phyloP scores from a whole-genome alignment of 768 basidiomycete species.

The Calvatia gigantea region DNA sequence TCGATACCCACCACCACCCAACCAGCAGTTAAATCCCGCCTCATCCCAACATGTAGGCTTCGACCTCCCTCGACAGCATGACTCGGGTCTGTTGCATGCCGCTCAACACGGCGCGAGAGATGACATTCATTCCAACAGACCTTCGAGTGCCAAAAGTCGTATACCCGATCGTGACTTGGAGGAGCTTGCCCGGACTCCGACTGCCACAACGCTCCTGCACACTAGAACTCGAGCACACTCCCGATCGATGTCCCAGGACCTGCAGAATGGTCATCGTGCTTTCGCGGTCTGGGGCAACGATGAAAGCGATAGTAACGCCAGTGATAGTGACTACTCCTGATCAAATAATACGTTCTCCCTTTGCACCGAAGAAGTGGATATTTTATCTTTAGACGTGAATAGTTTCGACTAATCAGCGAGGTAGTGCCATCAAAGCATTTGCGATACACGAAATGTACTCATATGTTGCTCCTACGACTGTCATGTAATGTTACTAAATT shows the following conservation, averaged over 20 bases:
- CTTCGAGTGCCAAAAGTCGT: constrained; percentile 44
- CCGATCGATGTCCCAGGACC: constrained; percentile 49
- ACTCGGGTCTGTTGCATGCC: constrained; percentile 18
- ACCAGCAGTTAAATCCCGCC: constrained; percentile 33
- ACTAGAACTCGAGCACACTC: constrained; percentile 10
- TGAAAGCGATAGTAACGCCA: constrained; percentile 82
- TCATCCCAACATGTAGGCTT: constrained; percentile 55
- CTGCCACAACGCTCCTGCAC: constrained; percentile 2
- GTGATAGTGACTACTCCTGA: constrained; percentile 53
- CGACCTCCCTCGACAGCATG: constrained; percentile 31
- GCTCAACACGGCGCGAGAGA: constrained; percentile 32
- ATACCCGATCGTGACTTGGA: constrained; percentile 64
- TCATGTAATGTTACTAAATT: not conserved
- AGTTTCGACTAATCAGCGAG: not conserved
- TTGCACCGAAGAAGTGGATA: not conserved
- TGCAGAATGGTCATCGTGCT: constrained; percentile 47
- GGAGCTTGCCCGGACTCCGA: constrained; percentile 8
- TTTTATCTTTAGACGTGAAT: not conserved
- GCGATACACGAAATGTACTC: not conserved
- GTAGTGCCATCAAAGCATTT: not conserved
- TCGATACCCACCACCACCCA: constrained; percentile 44
- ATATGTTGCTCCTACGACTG: not conserved
- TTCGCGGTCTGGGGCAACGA: constrained; percentile 90
- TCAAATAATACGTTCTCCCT: not conserved
- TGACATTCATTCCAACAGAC: constrained; percentile 25